These are phyloP conservation scores for Talaromyces islandicus DNA, from an alignment of 2,329 filamentous ascomycete genomes.

Conservation along the genomic window DNA sequence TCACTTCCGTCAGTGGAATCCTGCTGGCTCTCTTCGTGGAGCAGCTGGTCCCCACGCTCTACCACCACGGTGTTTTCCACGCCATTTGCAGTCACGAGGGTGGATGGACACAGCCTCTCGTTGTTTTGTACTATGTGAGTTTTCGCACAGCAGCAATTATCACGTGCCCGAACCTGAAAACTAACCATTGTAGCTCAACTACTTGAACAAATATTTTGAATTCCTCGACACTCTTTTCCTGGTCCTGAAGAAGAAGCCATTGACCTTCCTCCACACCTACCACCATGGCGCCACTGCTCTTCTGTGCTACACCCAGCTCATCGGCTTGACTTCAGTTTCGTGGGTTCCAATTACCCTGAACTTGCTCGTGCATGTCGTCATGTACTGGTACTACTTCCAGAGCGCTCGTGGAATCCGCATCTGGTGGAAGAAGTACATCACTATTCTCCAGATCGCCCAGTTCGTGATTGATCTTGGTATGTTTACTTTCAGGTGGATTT, in stretches of 20 bases:
- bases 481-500: slow-evolving; percentile 24
- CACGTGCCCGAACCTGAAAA: slow-evolving; percentile 8
- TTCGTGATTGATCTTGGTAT: slow-evolving; percentile 94
- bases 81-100: slow-evolving; percentile 72
- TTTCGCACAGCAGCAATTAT: background rate
- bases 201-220: slow-evolving; percentile 96
- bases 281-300: slow-evolving; percentile 96
- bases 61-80: slow-evolving; percentile 76
- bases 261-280: slow-evolving; percentile 98
- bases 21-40: slow-evolving; percentile 83
- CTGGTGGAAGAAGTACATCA: slow-evolving; percentile 99
- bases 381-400: slow-evolving; percentile 99
- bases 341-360: slow-evolving; percentile 94
- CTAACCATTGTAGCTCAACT: slow-evolving; percentile 70
- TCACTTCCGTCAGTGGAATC: slow-evolving; percentile 76
- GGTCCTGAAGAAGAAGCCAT: slow-evolving; percentile 98
- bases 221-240: slow-evolving; percentile 93
- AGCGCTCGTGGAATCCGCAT: slow-evolving; percentile 89
- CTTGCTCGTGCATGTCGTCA: slow-evolving; percentile 89
- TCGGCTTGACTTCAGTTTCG: slow-evolving; percentile 86
- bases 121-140: slow-evolving; percentile 94
- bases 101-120: slow-evolving; percentile 89
- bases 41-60: slow-evolving; percentile 79
- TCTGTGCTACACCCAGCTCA: slow-evolving; percentile 95
- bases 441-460: slow-evolving; percentile 91